Evolutionary conservation across 306 rosid species (phyloP), one percentile per base, ranked within the genome.

Genomic region (Vicia sativa): DNA sequence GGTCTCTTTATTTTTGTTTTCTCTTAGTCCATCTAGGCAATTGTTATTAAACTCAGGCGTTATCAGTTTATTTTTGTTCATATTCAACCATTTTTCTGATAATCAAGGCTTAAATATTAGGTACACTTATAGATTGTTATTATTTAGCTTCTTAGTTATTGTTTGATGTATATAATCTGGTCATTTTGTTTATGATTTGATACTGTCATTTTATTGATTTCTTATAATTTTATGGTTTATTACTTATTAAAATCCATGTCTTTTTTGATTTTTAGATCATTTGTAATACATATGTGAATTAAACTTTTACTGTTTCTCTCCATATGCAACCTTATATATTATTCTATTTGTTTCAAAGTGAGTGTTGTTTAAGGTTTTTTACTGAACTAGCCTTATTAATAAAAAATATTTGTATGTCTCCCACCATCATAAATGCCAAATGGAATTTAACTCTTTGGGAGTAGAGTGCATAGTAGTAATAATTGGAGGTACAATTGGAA

Each of bases 101-200:
- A 19, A 23, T 25, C 7, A 35, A n/a, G 21, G 23, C 25, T 38
- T 7, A 4, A 7, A 43, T 21, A 6, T 25, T 14, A 3, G 69
- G 55, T 39, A 42, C 14, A 61, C 64, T 61, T 18, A 38, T 59
- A 31, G 44, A 59, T 15, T 16, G 46, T 61, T 61, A 4, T 31
- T 31, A 9, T 58, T 58, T 58, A 31, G 26, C 62, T 4, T 34
- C 14, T 59, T 34, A 9, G 14, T 59, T 31, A 9, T 58, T 60
- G 45, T 14, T 3, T 4, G 46, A 4, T 42, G 15, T 42, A 18
- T 18, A 6, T 3, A 16, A 21, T 31, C 5, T 3, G 26, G 26
- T 4, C 38, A 19, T 41, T 18, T 39, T 19, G 28, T 21, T 19
- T 14, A 25, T 11, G 14, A 25, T 23, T 7, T 8, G 11, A 41